Evolutionary conservation across 2,329 filamentous ascomycete species (phyloP).

Genomic region (Cadophora gregata): DNA sequence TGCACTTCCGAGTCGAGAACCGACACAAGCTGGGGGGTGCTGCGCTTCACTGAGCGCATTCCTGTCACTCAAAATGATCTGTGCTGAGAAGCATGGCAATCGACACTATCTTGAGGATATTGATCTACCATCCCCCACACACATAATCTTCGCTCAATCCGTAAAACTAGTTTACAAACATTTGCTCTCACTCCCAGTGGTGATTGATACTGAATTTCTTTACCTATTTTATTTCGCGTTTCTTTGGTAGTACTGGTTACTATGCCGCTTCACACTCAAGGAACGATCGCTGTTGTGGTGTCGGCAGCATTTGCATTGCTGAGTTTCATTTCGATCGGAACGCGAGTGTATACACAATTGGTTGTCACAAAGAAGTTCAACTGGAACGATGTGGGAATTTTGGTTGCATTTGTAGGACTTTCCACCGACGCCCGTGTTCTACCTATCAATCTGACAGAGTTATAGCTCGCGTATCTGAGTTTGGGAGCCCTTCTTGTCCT

Average conservation of each 20-base stretch:
- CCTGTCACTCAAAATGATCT: background rate
- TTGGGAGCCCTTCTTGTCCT: constrained; percentile 30
- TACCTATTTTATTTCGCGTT: background rate
- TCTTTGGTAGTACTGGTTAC: constrained; percentile 13
- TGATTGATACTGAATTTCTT: background rate
- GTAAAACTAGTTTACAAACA: background rate
- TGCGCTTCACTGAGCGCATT: constrained; percentile 7
- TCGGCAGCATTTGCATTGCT: constrained; percentile 21
- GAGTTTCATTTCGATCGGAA: constrained; percentile 27
- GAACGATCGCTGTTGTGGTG: constrained; percentile 25
- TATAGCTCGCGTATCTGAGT: constrained; percentile 23
- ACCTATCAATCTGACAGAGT: constrained; percentile 4
- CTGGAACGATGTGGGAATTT: constrained; percentile 33
- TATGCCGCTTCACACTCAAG: constrained; percentile 15
- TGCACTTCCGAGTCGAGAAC: background rate
- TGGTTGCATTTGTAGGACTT: constrained; percentile 28
- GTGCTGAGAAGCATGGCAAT: constrained; percentile 11
- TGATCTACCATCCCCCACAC: constrained; percentile 2
- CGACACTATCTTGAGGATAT: constrained; percentile 9
- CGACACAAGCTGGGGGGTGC: background rate
- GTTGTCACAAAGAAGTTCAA: constrained; percentile 28
- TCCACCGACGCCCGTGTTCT: too few relatives aligned
- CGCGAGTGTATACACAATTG: constrained; percentile 25
- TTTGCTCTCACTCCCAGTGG: background rate
- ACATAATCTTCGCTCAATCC: background rate